Percentiles rank a stretch among this genome's conserved stretches.
Conservation (phyloP, 768 basidiomycete species). For the Suillus placidus region DNA sequence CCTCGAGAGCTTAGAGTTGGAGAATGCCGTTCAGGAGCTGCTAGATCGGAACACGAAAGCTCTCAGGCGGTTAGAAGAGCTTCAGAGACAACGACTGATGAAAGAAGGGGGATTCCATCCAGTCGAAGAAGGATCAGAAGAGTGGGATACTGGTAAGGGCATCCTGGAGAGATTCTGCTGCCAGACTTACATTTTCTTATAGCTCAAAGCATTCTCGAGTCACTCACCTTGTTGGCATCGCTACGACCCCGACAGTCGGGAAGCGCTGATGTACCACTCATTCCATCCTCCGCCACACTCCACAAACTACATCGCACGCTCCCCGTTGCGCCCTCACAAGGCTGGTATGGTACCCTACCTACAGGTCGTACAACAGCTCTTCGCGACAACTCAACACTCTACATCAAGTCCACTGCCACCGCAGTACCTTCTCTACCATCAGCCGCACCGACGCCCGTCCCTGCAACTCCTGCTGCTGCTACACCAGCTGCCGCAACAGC, state of each 20-base stretch:
- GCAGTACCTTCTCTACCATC: conserved; percentile 36
- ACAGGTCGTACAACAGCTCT: conserved; percentile 58
- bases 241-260: conserved; percentile 65
- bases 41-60: conserved; percentile 68
- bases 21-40: conserved; percentile 69
- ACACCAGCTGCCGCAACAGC: conserved; percentile 28
- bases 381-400: conserved; percentile 75
- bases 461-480: conserved; percentile 31
- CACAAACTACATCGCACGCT: conserved; percentile 73
- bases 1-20: conserved; percentile 63
- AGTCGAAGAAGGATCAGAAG: conserved; percentile 72
- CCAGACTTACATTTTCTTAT: conserved; percentile 21
- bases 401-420: conserved; percentile 52
- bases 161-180: conserved; percentile 12
- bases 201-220: conserved; percentile 77
- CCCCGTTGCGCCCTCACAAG: conserved; percentile 56
- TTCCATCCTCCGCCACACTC: conserved; percentile 67
- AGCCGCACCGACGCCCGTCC: conserved; percentile 36
- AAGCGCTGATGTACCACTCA: conserved; percentile 47
- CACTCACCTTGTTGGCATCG: conserved; percentile 66
- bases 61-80: conserved; percentile 60
- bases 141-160: conserved; percentile 77
- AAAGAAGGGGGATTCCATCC: conserved; percentile 46
- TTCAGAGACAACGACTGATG: conserved; percentile 62
- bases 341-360: conserved; percentile 79